Conservation (phyloP, 768 basidiomycete genomes). For the Nevesoporus exiguus region DNA sequence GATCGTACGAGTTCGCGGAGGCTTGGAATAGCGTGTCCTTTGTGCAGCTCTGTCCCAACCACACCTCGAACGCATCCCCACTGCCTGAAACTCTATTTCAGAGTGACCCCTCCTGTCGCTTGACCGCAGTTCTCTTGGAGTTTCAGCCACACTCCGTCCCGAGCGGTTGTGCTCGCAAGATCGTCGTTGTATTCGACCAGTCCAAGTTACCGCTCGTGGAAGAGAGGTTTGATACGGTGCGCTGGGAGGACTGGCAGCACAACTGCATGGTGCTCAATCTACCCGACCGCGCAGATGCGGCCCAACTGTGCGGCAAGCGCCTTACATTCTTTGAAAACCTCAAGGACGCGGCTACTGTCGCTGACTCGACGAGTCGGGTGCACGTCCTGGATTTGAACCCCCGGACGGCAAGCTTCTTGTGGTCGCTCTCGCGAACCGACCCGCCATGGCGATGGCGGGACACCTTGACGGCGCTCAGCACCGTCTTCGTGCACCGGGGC, state of each 20-base stretch:
- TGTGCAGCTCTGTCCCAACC: constrained; percentile 49
- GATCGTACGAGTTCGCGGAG: constrained; percentile 51
- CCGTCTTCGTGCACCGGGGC: constrained; percentile 27
- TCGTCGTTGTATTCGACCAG: constrained; percentile 54
- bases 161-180: constrained; percentile 35
- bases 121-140: constrained; percentile 42
- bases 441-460: constrained; percentile 34
- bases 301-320: constrained; percentile 30
- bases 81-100: constrained; percentile 52
- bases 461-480: constrained; percentile 23
- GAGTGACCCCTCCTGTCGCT: constrained; percentile 48
- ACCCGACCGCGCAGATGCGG: constrained; percentile 29
- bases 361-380: constrained; percentile 22
- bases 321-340: constrained; percentile 32
- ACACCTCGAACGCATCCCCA: constrained; percentile 37
- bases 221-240: constrained; percentile 43
- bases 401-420: constrained; percentile 21
- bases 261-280: constrained; percentile 33
- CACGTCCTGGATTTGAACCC: constrained; percentile 33
- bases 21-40: constrained; percentile 44
- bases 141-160: constrained; percentile 40
- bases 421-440: constrained; percentile 23
- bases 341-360: constrained; percentile 11
- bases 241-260: constrained; percentile 56
- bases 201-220: constrained; percentile 44